Base-by-base conservation (phyloP, 495 filamentous ascomycete genomes). In the Pyrenula aspistea region DNA sequence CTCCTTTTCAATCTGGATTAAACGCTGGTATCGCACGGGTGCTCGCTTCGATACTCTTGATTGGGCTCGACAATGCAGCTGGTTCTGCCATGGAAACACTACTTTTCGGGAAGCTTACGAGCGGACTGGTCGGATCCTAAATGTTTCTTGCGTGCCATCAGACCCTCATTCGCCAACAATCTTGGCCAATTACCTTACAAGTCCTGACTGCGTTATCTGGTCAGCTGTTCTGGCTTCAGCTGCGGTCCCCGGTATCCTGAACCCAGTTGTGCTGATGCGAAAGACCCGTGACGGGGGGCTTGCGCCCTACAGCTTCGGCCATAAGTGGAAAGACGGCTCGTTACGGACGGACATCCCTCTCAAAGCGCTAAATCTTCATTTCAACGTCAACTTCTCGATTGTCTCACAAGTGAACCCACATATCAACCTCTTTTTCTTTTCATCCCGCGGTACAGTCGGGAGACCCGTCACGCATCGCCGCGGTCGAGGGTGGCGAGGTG, bases 341-440 rank as follows among this genome's bases (percentile, higher is more conserved):
- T 71, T 98, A 42, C 83, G 92, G 12, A 98, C 93, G 1, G 93
- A 98, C 66, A 96, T 98, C 56, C 93, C 93, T 0, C 83, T 97
- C 65, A 92, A 90, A 68, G 84, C 91, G 4, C 74, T 98, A 49
- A 97, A 97, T 63, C 75, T 93, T 1, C 89, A 96, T 67, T 97
- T 97, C 79, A 96, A 96, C 68, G 94, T 97, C 63, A 95, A 91
- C 60, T 98, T 97, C 70, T 88, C 87, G 56, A 91, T 98, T 60
- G 93, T 98, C 66, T 87, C 82, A 55, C 93, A 98, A 70, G 92
- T 96, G 25, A 98, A 98, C 66, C 93, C 94, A 1, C 93, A 97
- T 66, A 87, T 98, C 69, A 96, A 95, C 62, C 81, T 96, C 19
- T 97, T 98, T 77, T 96, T 98, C 76, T 98, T 97, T 75, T 92